Evolutionary conservation across 1,139 yeast genomes (phyloP).

Genomic region (Yamadazyma kanchanaburiensis): DNA sequence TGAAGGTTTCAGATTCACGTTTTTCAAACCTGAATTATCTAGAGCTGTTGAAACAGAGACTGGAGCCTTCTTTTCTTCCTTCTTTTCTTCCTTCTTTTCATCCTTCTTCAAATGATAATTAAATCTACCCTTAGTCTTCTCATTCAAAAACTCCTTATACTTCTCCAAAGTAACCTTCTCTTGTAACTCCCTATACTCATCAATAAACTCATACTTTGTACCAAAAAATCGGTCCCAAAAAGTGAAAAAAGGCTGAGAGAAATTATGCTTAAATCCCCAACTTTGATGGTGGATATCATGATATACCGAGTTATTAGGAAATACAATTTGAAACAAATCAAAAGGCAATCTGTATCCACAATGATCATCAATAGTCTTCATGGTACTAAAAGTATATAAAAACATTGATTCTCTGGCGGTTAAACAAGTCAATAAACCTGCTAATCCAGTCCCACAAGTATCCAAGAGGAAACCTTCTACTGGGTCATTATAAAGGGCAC

Average conservation of each 20-base stretch:
- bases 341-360: conserved; percentile 92
- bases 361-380: conserved; percentile 97
- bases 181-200: conserved; percentile 55
- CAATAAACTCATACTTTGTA: conserved; percentile 70
- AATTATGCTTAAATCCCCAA: conserved; percentile 92
- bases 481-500: conserved; percentile 92
- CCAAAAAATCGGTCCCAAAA: conserved; percentile 79
- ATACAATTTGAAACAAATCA: conserved; percentile 82
- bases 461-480: conserved; percentile 91
- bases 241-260: conserved; percentile 94
- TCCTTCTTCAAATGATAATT: conserved; percentile 7
- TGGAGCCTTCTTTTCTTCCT: background rate
- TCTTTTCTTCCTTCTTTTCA: conserved; percentile 2
- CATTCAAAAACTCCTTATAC: conserved; percentile 58
- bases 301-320: conserved; percentile 93
- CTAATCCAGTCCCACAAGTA: conserved; percentile 88
- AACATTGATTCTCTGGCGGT: conserved; percentile 73
- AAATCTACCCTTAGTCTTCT: conserved; percentile 24
- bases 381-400: conserved; percentile 80
- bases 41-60: too few species aligned
- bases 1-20: too few species aligned
- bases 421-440: conserved; percentile 59
- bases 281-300: conserved; percentile 97
- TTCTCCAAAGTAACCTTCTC: conserved; percentile 56
- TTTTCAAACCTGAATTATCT: too few species aligned